Percentiles rank a stretch among this genome's conserved stretches.
Evolutionary conservation across 129 eudicot species (phyloP).

Genomic region (Escallonia herrerae): DNA sequence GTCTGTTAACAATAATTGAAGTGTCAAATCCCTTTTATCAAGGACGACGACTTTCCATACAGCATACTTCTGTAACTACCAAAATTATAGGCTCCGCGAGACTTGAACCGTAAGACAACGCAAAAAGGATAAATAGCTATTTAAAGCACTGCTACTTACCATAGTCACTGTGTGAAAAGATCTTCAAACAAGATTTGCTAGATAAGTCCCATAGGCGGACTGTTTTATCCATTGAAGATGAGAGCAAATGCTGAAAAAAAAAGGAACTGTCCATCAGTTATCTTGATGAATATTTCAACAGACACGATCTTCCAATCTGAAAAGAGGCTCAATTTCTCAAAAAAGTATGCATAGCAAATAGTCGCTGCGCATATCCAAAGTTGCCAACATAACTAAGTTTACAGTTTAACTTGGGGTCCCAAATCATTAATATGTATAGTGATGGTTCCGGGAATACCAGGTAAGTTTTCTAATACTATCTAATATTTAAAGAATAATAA

Average conservation of each 20-base stretch:
- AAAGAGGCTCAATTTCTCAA: not conserved
- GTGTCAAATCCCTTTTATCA: too few species aligned
- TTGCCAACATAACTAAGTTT: too few species aligned
- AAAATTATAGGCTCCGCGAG: not conserved
- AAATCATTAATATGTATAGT: too few species aligned
- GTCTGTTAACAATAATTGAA: too few species aligned
- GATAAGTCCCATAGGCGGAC: constrained; percentile 90
- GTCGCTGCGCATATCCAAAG: too few species aligned
- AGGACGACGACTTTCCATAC: not conserved
- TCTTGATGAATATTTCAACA: not conserved
- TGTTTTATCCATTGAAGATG: constrained; percentile 99
- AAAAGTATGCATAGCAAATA: too few species aligned
- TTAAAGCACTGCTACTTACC: constrained; percentile 37
- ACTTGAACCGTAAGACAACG: not conserved
- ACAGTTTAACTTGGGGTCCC: too few species aligned
- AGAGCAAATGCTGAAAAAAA: constrained; percentile 75
- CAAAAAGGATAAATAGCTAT: not conserved
- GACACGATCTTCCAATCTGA: not conserved
- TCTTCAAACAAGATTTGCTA: constrained; percentile 87
- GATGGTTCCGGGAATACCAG: too few species aligned
- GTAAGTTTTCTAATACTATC: too few species aligned
- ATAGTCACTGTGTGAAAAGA: constrained; percentile 95
- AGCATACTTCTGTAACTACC: not conserved
- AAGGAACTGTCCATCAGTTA: not conserved
- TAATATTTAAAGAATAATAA: too few species aligned